Evolutionary conservation across 1,284 basidiomycete species (phyloP).

Genomic region (Bjerkandera adusta): DNA sequence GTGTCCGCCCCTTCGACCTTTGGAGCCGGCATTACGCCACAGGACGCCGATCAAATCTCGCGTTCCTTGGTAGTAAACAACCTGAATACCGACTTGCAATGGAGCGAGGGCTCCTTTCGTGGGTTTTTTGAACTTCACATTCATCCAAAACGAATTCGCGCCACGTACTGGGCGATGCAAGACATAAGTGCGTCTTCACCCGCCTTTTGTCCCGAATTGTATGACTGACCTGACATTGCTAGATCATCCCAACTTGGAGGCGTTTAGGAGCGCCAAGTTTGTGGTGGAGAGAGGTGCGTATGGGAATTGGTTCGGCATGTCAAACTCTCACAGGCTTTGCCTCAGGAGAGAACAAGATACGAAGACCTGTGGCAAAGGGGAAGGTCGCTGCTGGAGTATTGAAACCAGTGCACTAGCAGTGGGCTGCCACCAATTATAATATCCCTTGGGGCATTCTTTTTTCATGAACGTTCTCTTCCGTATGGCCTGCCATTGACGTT

Average conservation of each 20-base stretch:
- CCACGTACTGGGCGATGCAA: constrained; percentile 60
- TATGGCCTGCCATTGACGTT: too few relatives aligned
- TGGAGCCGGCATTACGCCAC: constrained; percentile 41
- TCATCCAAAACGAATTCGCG: constrained; percentile 43
- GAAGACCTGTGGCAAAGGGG: constrained; percentile 55
- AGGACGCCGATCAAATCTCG: constrained; percentile 41
- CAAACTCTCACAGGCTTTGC: constrained; percentile 1
- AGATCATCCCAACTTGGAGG: constrained; percentile 48
- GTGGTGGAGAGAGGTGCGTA: constrained; percentile 38
- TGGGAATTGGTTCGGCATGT: background rate
- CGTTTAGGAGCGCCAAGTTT: constrained; percentile 46
- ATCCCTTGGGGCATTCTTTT: too few relatives aligned
- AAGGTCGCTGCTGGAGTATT: constrained; percentile 41
- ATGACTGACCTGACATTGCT: background rate
- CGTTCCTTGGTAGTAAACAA: constrained; percentile 33
- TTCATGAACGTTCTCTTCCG: too few relatives aligned
- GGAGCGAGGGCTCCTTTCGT: constrained; percentile 62
- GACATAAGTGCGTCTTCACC: constrained; percentile 41
- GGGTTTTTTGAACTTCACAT: constrained; percentile 61
- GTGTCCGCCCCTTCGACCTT: constrained; percentile 56
- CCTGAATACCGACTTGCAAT: constrained; percentile 55
- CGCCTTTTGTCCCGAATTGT: background rate
- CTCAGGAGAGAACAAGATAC: constrained; percentile 49
- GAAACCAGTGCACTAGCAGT: too few relatives aligned
- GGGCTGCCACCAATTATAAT: too few relatives aligned